A percentile compares a stretch with the other conserved stretches of the same genome.
phyloP scores from a whole-genome alignment of 768 basidiomycete species.

The Crucibulum laeve region DNA sequence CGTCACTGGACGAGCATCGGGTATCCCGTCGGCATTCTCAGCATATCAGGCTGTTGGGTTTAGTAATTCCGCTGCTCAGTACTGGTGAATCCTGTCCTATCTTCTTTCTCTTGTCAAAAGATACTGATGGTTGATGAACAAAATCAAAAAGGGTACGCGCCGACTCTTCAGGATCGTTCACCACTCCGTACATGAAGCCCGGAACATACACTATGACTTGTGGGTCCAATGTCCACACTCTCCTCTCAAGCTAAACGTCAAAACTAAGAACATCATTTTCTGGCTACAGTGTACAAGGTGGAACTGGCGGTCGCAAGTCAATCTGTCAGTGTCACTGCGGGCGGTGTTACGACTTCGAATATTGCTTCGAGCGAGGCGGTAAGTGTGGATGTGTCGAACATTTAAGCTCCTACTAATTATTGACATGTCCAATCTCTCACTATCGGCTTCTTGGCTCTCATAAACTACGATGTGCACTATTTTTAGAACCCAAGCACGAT shows the following conservation, averaged over 20 bases:
- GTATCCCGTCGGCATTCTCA: slow-evolving; percentile 16
- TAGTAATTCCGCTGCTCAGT: slow-evolving; percentile 23
- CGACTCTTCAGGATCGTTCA: slow-evolving; percentile 24
- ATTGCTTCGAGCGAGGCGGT: slow-evolving; percentile 26
- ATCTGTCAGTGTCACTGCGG: slow-evolving; percentile 21
- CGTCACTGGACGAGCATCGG: slow-evolving; percentile 24
- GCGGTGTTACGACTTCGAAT: slow-evolving; percentile 19
- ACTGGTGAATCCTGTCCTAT: slow-evolving; percentile 20
- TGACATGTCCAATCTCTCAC: too few species aligned
- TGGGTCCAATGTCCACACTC: slow-evolving; percentile 8
- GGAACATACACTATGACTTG: slow-evolving; percentile 40
- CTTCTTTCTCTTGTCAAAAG: not conserved
- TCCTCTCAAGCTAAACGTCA: too few species aligned
- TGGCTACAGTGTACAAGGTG: slow-evolving; percentile 29
- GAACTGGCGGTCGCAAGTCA: slow-evolving; percentile 25
- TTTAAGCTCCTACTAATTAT: too few species aligned
- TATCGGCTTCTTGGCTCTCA: too few species aligned
- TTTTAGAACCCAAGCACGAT: slow-evolving; percentile 21
- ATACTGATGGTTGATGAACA: not conserved
- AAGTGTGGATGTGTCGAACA: slow-evolving; percentile 1
- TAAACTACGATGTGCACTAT: not conserved
- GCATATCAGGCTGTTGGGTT: slow-evolving; percentile 19
- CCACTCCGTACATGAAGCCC: slow-evolving; percentile 37
- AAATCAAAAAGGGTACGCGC: slow-evolving; percentile 26
- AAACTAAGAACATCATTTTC: too few species aligned